Conservation (phyloP, 768 basidiomycete genomes). For the Kwoniella bestiolae region DNA sequence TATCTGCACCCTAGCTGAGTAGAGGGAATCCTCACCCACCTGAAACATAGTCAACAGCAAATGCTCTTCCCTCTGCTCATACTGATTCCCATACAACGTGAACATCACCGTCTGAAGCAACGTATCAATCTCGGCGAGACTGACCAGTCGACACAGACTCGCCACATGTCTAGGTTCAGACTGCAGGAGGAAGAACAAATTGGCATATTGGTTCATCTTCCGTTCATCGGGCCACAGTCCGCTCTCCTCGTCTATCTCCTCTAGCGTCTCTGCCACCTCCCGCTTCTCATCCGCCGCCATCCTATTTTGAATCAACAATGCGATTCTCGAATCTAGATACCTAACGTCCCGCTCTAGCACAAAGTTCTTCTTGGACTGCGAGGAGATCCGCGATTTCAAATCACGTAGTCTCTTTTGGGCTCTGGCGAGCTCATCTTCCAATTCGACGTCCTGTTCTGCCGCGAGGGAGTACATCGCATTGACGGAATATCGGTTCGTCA, state of each 20-base stretch:
- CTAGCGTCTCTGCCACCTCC: slow-evolving; percentile 91
- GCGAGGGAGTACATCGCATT: slow-evolving; percentile 97
- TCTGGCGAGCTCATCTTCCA: slow-evolving; percentile 95
- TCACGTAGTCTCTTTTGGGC: slow-evolving; percentile 97
- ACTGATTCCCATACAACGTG: slow-evolving; percentile 98
- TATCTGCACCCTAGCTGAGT: neutral
- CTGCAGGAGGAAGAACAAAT: slow-evolving; percentile 97
- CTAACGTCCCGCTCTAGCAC: slow-evolving; percentile 98
- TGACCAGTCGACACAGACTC: slow-evolving; percentile 92
- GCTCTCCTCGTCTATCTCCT: slow-evolving; percentile 84
- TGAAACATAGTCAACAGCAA: slow-evolving; percentile 96
- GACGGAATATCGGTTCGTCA: slow-evolving; percentile 94
- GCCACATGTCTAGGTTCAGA: slow-evolving; percentile 97
- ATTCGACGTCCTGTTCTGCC: slow-evolving; percentile 96
- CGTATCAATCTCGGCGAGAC: slow-evolving; percentile 94
- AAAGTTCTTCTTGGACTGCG: slow-evolving; percentile 99
- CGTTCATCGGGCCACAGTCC: slow-evolving; percentile 90
- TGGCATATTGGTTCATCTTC: slow-evolving; percentile 87
- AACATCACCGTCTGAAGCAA: slow-evolving; percentile 99
- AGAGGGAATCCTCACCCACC: slow-evolving; percentile 48
- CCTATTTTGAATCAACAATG: slow-evolving; percentile 94
- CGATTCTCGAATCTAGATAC: slow-evolving; percentile 96
- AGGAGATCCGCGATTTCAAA: slow-evolving; percentile 93
- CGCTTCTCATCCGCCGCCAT: slow-evolving; percentile 98
- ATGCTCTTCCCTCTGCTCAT: slow-evolving; percentile 97